Conservation (phyloP, 2,329 filamentous ascomycete genomes). For the Grosmannia penicillata region DNA sequence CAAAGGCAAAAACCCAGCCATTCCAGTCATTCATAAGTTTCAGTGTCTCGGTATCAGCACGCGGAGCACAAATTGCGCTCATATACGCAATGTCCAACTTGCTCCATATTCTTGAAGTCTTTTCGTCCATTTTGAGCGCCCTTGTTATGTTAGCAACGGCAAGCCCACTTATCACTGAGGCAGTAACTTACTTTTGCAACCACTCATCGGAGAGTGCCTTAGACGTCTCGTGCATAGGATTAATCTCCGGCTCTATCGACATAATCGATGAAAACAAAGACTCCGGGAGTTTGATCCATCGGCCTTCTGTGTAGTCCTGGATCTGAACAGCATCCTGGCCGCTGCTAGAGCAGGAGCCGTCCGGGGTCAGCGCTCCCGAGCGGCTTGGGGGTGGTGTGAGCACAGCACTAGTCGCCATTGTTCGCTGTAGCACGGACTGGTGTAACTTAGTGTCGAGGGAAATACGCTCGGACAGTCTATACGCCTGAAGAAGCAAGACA, state of each 20-base stretch:
- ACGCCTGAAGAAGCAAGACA: background rate
- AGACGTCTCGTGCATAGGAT: background rate
- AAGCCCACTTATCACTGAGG: background rate
- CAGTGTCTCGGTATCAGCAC: background rate
- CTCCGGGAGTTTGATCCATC: background rate
- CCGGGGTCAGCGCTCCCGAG: background rate
- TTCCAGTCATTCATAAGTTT: slow-evolving; percentile 1
- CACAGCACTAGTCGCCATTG: background rate
- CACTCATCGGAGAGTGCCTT: background rate
- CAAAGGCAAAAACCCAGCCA: slow-evolving; percentile 1
- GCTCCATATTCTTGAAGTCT: background rate
- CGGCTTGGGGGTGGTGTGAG: background rate
- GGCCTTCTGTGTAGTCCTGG: background rate
- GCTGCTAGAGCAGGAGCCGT: background rate
- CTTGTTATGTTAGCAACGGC: background rate
- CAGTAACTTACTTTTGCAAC: background rate
- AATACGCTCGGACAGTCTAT: no score
- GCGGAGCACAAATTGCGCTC: background rate
- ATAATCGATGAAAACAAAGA: slow-evolving; percentile 1
- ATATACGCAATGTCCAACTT: slow-evolving; percentile 1
- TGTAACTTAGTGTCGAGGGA: background rate
- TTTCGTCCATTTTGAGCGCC: background rate
- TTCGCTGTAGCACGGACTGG: background rate
- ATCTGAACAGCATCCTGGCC: background rate
- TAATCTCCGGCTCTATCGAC: background rate